Evolutionary conservation across 495 filamentous ascomycete species (phyloP), one percentile per base, ranked within the genome.

Genomic region (Chaetomidium leptoderma): DNA sequence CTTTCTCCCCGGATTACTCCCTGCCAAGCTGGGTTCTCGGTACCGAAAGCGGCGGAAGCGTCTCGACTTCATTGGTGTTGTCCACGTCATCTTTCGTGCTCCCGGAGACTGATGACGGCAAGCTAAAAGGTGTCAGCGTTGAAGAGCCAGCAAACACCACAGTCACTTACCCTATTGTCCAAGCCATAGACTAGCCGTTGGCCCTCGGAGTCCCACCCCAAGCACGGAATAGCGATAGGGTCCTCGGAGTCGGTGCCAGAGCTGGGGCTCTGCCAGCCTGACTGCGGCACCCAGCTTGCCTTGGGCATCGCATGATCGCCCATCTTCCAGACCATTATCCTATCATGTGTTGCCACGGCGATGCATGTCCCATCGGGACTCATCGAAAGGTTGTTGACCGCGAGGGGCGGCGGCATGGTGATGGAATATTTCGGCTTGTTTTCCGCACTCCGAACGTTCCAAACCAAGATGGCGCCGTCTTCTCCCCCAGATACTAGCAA

Each of bases 121-220:
- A 59, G 57, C 57, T 59, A 33, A 6, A 0, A 44, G 1, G 2
- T n/a, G 54, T 57, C 7, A 57, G 54, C 10, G 7, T 4, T 9
- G 29, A 3, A 35, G 10, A 29, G 2, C n/a, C 1, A 17, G 8
- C 4, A 27, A 30, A 6, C 4, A 16, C 2, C 9, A 37, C 3
- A 0, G 39, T 13, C n/a, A 59, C 57, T 39, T 53, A 79, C 74
- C 19, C 56, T 52, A 23, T 53, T 63, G 9, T 63, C 60, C 39
- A 59, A 21, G 17, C 88, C 86, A 66, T 86, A 88, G 2, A 86
- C 88, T 55, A 95, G 76, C 65, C 82, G 85, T 62, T 86, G 83
- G 2, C 88, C 87, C 67, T 89, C 82, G 0, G 79, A 76, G 72
- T 92, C 87, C 90, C 90, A 95, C 45, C 81, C 80, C 19, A 92